Conservation (phyloP, 2,329 filamentous ascomycete genomes). For the Corinectria fuckeliana region DNA sequence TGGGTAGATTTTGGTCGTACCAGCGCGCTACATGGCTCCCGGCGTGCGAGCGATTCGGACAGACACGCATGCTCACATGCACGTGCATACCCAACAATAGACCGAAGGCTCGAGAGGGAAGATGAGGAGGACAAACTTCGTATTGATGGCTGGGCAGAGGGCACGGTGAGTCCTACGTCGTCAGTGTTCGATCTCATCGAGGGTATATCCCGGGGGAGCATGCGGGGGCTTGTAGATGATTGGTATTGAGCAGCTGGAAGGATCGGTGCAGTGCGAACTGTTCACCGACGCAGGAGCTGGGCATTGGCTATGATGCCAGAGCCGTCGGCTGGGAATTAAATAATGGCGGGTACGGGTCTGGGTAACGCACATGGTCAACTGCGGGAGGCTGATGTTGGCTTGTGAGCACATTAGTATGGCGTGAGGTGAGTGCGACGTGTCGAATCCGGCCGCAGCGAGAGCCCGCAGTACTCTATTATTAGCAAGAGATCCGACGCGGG, state of each 20-base stretch:
- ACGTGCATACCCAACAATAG: not conserved
- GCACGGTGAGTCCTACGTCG: not conserved
- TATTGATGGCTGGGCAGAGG: not conserved
- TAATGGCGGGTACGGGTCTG: not conserved
- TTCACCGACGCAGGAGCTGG: not conserved
- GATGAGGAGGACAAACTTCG: not conserved
- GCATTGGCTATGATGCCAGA: constrained; percentile 3
- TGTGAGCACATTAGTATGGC: constrained; percentile 12
- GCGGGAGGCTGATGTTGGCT: not conserved
- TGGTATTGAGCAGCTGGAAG: constrained; percentile 1
- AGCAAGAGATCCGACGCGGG: constrained; percentile 25
- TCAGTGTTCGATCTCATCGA: not conserved
- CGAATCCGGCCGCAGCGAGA: constrained; percentile 11
- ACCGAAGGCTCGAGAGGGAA: not conserved
- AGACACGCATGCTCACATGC: not conserved
- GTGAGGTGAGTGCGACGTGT: constrained; percentile 25
- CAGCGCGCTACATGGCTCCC: constrained; percentile 8
- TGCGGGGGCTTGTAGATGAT: constrained; percentile 1
- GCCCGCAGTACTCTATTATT: constrained; percentile 27
- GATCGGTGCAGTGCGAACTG: constrained; percentile 2
- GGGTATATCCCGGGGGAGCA: constrained; percentile 1
- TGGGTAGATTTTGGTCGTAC: not conserved
- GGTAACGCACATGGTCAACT: not conserved
- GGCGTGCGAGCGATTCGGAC: not conserved
- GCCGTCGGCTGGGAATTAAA: not conserved